Evolutionary conservation across 345 rosid genomes (phyloP), one percentile per base, ranked within the genome.

Genomic region (Cardiospermum halicacabum): DNA sequence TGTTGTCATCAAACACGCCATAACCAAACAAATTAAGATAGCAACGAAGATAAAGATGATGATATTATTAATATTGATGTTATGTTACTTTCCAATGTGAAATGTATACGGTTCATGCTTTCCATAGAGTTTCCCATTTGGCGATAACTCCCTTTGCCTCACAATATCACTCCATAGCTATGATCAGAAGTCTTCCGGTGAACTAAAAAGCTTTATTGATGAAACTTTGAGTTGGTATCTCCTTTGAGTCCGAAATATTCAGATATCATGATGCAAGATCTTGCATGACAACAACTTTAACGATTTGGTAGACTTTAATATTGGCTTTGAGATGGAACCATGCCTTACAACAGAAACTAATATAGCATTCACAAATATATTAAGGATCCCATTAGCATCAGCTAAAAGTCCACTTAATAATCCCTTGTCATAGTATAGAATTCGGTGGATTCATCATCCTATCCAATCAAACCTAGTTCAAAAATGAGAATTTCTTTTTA

Each of bases 401-500:
- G 81, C 93, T 0, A 91, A 72, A 65, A 95, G 91, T 25, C n/a
- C 93, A 0, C 92, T 82, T 49, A 91, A 91, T 80, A 86, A 96
- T 60, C 99, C 99, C 65, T 86, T 95, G 12, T 96, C 99, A 66
- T 95, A 91, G 82, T 81, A 82, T 55, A 95, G 42, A 40, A 91
- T 83, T 51, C 91, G 81, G 15, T n/a, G n/a, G n/a, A n/a, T n/a
- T n/a, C n/a, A 96, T 96, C 97, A 91, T 95, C 84, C 99, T 94
- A n/a, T n/a, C n/a, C n/a, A n/a, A n/a, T n/a, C n/a, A n/a, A n/a
- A n/a, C n/a, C n/a, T n/a, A n/a, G n/a, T n/a, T n/a, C n/a, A n/a
- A n/a, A n/a, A n/a, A n/a, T n/a, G n/a, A n/a, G n/a, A n/a, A n/a
- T n/a, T n/a, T n/a, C n/a, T n/a, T n/a, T n/a, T n/a, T n/a, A n/a